Evolutionary conservation across 805 yeast species (phyloP), one percentile per base, ranked within the genome.

Genomic region (Saccharomycopsis sp.): DNA sequence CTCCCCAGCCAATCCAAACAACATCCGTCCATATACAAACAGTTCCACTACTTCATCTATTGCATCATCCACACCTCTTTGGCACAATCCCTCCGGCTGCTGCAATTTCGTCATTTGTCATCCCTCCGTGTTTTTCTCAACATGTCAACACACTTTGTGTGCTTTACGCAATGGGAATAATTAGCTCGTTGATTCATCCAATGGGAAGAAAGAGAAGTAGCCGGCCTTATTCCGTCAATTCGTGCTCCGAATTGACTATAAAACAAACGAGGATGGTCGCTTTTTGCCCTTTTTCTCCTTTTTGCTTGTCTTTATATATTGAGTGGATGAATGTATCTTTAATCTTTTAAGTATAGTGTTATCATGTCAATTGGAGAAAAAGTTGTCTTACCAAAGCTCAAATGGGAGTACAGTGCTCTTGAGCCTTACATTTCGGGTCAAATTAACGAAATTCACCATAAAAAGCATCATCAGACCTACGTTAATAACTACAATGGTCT

Each of bases 401-500:
- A 77, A 65, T 78, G 76, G 75, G 74, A 72, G 61, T 78, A 71
- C 58, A 73, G 70, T 62, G 81, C 80, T 20, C 71, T 78, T 54
- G 81, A 78, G 67, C 82, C 82, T 17, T 72, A 72, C 65, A 78
- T 78, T 61, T 71, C 76, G 12, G 75, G 75, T 51, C 68, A 76
- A 64, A 78, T 78, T 62, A 78, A 76, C 65, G 79, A 76, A 64
- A 62, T 78, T 41, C 82, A 78, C 67, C 71, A 78, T 69, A 69
- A 78, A 56, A 78, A 78, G 65, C 82, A 78, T 65, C 82, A 78
- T 66, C 81, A 77, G 65, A 73, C 80, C 5, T 78, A 78, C 60
- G 81, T 77, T 49, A 75, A 70, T 56, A 79, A 79, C 42, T 74
- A 74, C 68, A 78, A 78, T 65, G 69, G 72, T 34, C 78, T 81